Evolutionary conservation across 1,139 yeast genomes (phyloP).

Genomic region (Candida tropicalis): DNA sequence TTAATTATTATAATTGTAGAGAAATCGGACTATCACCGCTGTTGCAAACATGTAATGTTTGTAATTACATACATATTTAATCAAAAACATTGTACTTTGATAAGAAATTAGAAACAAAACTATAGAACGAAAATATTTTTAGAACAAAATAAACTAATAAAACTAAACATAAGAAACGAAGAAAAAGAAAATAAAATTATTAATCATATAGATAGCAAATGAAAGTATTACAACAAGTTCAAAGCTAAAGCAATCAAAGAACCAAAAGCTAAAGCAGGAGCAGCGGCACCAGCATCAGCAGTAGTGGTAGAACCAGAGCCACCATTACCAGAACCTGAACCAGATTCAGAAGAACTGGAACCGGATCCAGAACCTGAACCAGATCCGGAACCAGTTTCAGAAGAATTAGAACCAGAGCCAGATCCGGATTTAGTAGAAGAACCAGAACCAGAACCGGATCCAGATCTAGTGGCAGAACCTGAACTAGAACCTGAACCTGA

Average conservation of each 20-base stretch:
- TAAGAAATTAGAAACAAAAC: too few relatives aligned
- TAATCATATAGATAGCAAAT: background rate
- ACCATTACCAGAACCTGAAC: conserved; percentile 1
- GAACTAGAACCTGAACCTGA: conserved; percentile 3
- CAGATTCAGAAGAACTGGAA: background rate
- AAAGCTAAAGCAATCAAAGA: conserved; percentile 6
- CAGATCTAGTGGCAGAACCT: background rate
- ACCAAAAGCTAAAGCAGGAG: conserved; percentile 3
- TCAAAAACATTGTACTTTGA: too few relatives aligned
- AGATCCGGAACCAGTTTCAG: too few relatives aligned
- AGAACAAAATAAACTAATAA: too few relatives aligned
- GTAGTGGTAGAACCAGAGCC: conserved; percentile 1
- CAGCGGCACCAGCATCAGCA: conserved; percentile 3
- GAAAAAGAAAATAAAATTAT: background rate
- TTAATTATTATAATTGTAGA: too few relatives aligned
- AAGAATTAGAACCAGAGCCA: conserved; percentile 10
- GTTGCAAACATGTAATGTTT: too few relatives aligned
- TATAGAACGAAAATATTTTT: too few relatives aligned
- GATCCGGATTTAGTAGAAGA: conserved; percentile 7
- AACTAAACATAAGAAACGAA: background rate
- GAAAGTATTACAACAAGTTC: conserved; percentile 2
- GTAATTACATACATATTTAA: too few relatives aligned
- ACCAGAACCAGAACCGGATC: conserved; percentile 3
- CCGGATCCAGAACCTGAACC: conserved; percentile 8
- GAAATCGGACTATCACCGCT: too few relatives aligned